These are phyloP conservation scores for Podaxis sp. DNA, from an alignment of 768 basidiomycete genomes.

Conservation along the genomic window DNA sequence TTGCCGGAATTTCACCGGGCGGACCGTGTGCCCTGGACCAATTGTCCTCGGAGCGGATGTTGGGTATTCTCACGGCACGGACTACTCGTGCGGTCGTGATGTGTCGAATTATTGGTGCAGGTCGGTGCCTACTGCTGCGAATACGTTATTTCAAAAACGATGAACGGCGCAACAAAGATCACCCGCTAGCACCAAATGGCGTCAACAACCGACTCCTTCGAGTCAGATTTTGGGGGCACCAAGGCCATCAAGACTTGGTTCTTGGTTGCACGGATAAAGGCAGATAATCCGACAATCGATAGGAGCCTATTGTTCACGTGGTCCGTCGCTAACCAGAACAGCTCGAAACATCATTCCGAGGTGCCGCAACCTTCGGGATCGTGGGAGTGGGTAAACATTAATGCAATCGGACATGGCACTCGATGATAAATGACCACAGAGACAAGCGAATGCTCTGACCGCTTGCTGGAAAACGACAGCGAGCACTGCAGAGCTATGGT, in stretches of 20 bases:
- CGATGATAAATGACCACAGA: neutral
- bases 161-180: neutral
- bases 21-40: neutral
- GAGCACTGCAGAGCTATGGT: no score
- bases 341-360: neutral
- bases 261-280: neutral
- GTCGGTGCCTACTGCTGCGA: neutral
- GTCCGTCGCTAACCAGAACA: neutral
- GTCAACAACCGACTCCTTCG: no score
- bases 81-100: neutral
- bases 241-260: neutral
- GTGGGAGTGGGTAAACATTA: neutral
- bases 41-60: neutral
- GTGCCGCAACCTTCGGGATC: neutral
- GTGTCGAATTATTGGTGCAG: neutral
- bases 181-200: no score
- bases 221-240: neutral
- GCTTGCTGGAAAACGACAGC: no score
- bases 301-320: neutral
- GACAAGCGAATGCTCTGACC: neutral
- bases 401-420: neutral
- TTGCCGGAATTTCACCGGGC: slow-evolving; percentile 12
- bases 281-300: neutral
- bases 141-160: neutral
- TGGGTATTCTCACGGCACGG: neutral